Conservation (phyloP, 2,329 filamentous ascomycete species). For the Sphaceloma murrayae region DNA sequence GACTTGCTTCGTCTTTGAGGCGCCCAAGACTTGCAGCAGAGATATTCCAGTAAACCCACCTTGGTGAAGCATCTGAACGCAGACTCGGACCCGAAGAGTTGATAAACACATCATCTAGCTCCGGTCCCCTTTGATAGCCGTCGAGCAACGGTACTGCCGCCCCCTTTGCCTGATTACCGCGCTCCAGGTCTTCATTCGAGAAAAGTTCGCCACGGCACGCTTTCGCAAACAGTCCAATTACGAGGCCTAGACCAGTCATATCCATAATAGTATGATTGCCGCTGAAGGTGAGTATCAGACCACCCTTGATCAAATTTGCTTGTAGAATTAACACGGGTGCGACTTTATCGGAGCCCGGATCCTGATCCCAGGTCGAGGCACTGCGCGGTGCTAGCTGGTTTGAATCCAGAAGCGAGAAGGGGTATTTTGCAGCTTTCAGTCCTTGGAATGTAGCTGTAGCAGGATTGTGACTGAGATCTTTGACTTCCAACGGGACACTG, state of each 20-base stretch:
- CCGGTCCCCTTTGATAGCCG: background rate
- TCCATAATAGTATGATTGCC: constrained; percentile 19
- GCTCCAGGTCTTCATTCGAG: background rate
- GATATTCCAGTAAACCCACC: constrained; percentile 15
- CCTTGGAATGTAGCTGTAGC: background rate
- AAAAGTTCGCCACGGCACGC: constrained; percentile 17
- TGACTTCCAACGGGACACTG: background rate
- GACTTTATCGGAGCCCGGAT: background rate
- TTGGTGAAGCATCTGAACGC: no score
- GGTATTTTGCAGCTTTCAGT: background rate
- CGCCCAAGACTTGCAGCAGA: background rate
- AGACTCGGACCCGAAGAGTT: no score
- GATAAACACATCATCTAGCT: background rate
- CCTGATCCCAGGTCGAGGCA: constrained; percentile 4
- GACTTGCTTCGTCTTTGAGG: constrained; percentile 9
- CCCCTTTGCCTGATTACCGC: constrained; percentile 7
- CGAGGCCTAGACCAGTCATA: constrained; percentile 18
- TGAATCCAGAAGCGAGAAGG: background rate
- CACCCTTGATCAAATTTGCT: constrained; percentile 18
- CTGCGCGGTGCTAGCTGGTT: background rate
- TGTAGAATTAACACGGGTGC: constrained; percentile 18
- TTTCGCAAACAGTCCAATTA: constrained; percentile 17
- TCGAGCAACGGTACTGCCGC: constrained; percentile 5
- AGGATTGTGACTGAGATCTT: background rate
- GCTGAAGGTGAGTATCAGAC: constrained; percentile 17